phyloP scores from a whole-genome alignment of 768 basidiomycete genomes.

The Mycena polygramma region DNA sequence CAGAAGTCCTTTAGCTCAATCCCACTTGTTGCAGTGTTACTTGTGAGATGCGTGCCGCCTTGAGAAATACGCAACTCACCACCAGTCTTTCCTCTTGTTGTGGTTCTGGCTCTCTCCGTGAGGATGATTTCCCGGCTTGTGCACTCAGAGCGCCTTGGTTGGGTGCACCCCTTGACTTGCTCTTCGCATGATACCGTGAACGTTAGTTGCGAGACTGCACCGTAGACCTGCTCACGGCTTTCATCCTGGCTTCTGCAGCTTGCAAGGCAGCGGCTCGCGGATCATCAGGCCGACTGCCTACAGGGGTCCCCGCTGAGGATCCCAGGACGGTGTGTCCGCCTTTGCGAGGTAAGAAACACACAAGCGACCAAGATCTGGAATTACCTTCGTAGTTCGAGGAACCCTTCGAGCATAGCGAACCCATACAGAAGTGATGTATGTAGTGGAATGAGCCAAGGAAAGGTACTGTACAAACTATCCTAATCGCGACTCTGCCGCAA shows the following conservation, averaged over 20 bases:
- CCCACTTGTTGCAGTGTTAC: conserved; percentile 48
- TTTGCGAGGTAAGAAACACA: conserved; percentile 1
- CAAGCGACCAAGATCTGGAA: background rate
- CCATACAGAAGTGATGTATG: conserved; percentile 54
- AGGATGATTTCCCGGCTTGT: conserved; percentile 54
- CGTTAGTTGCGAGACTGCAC: conserved; percentile 30
- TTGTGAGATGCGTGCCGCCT: conserved; percentile 22
- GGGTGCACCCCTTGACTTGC: conserved; percentile 50
- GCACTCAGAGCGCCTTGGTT: conserved; percentile 62
- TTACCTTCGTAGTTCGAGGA: conserved; percentile 29
- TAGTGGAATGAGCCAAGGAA: conserved; percentile 13
- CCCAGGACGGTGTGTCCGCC: conserved; percentile 65
- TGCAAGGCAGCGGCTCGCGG: conserved; percentile 69
- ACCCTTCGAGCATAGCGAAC: conserved; percentile 68
- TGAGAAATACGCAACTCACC: conserved; percentile 48
- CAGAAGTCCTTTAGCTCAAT: conserved; percentile 41
- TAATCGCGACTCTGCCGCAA: conserved; percentile 47
- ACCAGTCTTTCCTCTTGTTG: conserved; percentile 55
- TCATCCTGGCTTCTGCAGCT: conserved; percentile 71
- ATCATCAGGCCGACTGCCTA: conserved; percentile 49
- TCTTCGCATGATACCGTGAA: conserved; percentile 13
- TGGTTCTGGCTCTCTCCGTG: conserved; percentile 51
- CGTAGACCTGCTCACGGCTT: conserved; percentile 59
- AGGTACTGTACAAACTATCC: conserved; percentile 33
- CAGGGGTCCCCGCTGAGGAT: conserved; percentile 49